Evolutionary conservation across 2,329 filamentous ascomycete genomes (phyloP), one percentile per base, ranked within the genome.

Genomic region (Pseudonectria buxi): DNA sequence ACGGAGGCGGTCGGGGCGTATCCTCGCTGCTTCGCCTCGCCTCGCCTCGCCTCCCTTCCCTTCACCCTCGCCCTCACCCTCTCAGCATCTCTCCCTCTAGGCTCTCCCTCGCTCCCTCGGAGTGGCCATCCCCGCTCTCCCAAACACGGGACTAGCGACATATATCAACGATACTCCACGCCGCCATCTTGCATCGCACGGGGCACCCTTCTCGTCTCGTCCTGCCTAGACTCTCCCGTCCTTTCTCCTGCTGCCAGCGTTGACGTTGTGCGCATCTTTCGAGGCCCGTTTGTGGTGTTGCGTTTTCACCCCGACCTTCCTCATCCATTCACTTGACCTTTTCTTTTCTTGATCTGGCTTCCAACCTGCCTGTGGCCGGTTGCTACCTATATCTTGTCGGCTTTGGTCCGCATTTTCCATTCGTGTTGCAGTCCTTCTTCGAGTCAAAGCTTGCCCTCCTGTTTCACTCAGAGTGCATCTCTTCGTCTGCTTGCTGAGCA

Each of bases 1-100:
- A 9, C 18, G 18, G 18, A 22, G 18, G 18, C 18, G 18, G 18
- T 22, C 18, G 18, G 18, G 18, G 18, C 18, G 18, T 22, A 22
- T 22, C 29, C 16, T 22, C 29, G 13, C 29, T 16, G 12, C 13
- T 15, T 31, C 10, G 28, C 16, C n/a, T 30, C n/a, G 28, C 18
- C 18, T 22, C 18, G 18, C 18, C 9, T 22, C 18, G 18, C 9
- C 18, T 22, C 18, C 12, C 18, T 41, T 43, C 30, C 24, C 15
- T 18, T 44, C 43, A 35, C 9, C 14, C n/a, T 28, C 32, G 15
- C 24, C 14, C 32, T 49, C 33, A 48, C 45, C 7, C 32, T 45
- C 38, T 33, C 18, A 22, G 5, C 33, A 39, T 34, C 33, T 33
- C 9, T 16, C n/a, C 13, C 28, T 30, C 25, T 24, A 14, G 7